Evolutionary conservation across 2,329 filamentous ascomycete species (phyloP).

Genomic region (Lachnum nothofagi): DNA sequence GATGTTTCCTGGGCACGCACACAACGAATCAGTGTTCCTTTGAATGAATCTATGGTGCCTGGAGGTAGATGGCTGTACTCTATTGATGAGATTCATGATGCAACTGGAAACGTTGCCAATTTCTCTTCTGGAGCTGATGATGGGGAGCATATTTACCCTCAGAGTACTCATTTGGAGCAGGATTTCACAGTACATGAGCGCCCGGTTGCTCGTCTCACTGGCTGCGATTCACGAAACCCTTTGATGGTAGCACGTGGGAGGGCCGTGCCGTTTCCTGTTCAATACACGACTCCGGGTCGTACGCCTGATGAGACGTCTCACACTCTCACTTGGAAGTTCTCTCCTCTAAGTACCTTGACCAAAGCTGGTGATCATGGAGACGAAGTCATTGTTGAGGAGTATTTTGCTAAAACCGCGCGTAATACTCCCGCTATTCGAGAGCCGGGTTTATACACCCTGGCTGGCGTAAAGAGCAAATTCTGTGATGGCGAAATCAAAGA

Average conservation of each 20-base stretch:
- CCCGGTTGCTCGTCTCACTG: conserved; percentile 64
- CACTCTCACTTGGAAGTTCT: conserved; percentile 76
- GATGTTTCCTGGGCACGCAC: conserved; percentile 77
- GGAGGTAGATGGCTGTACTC: conserved; percentile 84
- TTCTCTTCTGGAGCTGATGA: conserved; percentile 67
- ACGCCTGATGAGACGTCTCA: conserved; percentile 60
- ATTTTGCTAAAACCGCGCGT: conserved; percentile 55
- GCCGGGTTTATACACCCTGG: conserved; percentile 81
- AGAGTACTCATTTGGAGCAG: conserved; percentile 62
- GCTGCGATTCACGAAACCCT: conserved; percentile 74
- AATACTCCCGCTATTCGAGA: conserved; percentile 65
- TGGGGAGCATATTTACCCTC: conserved; percentile 54
- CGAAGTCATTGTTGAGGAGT: conserved; percentile 51
- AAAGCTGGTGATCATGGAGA: conserved; percentile 65
- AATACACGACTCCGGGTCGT: conserved; percentile 59
- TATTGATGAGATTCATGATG: conserved; percentile 88
- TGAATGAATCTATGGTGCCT: conserved; percentile 82
- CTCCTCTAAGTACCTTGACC: conserved; percentile 63
- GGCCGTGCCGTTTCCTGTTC: conserved; percentile 62
- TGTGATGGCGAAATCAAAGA: conserved; percentile 88
- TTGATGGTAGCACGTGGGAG: conserved; percentile 77
- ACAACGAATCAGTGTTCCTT: conserved; percentile 68
- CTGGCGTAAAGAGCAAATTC: conserved; percentile 70
- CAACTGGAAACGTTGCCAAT: conserved; percentile 76
- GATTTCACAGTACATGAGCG: conserved; percentile 82